These are phyloP conservation scores for Waitea zeae DNA, from an alignment of 1,284 basidiomycete species.

Conservation along the genomic window DNA sequence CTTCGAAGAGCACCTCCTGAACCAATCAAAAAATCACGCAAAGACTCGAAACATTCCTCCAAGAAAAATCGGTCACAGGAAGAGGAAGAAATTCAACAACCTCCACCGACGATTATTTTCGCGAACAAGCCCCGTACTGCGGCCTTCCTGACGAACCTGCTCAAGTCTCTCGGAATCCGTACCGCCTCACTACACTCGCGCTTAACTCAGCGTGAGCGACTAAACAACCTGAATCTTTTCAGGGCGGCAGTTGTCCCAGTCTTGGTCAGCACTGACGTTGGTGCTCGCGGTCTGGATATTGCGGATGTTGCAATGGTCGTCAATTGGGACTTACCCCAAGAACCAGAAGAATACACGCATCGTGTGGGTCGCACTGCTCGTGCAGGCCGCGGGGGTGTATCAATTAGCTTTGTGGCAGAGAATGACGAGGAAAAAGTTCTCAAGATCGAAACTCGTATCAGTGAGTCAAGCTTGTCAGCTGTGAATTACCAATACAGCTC, in stretches of 20 bases:
- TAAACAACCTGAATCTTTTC: slow-evolving; percentile 78
- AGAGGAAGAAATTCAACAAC: slow-evolving; percentile 42
- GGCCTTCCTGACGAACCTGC: slow-evolving; percentile 72
- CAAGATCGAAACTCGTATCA: slow-evolving; percentile 75
- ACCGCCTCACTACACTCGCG: slow-evolving; percentile 87
- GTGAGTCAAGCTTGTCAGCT: slow-evolving; percentile 23
- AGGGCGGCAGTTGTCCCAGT: slow-evolving; percentile 80
- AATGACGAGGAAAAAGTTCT: slow-evolving; percentile 77
- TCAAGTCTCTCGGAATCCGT: slow-evolving; percentile 69
- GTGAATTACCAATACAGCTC: too few relatives aligned
- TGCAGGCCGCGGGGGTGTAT: slow-evolving; percentile 79
- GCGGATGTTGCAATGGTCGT: slow-evolving; percentile 89
- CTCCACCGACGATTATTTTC: slow-evolving; percentile 92
- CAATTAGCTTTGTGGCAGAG: slow-evolving; percentile 92
- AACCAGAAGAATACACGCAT: slow-evolving; percentile 66
- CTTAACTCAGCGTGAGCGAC: slow-evolving; percentile 77
- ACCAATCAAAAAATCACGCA: slow-evolving; percentile 14
- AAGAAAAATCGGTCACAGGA: slow-evolving; percentile 19
- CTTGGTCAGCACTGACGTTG: slow-evolving; percentile 89
- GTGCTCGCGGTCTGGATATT: slow-evolving; percentile 87
- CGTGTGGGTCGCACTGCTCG: slow-evolving; percentile 86
- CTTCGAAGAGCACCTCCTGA: slow-evolving; percentile 47
- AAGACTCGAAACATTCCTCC: slow-evolving; percentile 16
- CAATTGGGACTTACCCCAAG: slow-evolving; percentile 88
- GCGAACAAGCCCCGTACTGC: slow-evolving; percentile 78